Base-by-base conservation (phyloP, 352 stramenopile species). In the Phytophthora ohioensis region DNA sequence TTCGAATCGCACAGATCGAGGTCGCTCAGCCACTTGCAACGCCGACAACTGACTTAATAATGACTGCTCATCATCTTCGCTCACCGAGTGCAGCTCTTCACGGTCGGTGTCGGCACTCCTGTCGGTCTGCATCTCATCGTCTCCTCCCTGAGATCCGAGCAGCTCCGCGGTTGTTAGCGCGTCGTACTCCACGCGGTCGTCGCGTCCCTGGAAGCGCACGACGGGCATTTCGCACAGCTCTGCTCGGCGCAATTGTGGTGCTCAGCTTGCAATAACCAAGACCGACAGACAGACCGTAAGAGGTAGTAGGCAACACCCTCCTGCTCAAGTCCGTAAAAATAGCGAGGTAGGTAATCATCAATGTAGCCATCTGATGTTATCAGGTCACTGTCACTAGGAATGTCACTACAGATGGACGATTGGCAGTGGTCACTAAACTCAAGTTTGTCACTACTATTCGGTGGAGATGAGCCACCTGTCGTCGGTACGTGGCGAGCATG, bases 291-390 rank as follows among this genome's bases (percentile, higher is more conserved):
- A 35, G 45, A 51, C 46, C 4, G 46, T 3, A 13, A 12, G 45
- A 51, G 21, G n/a, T 34, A 36, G n/a, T 34, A 36, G 17, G n/a
- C 36, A 31, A 11, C 45, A 42, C 8, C 47, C 48, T 67, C 64
- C 60, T 57, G 48, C 3, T 61, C 57, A 58, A 49, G 21, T 49
- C 48, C 21, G 48, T 63, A 73, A 73, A 73, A 73, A 73, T 73
- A 73, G 49, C 42, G 13, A n/a, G 13, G 21, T 63, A 27, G 21
- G 21, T 27, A 52, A 55, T 66, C 43, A 57, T 7, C 42, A 57
- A 27, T 63, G 66, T 64, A 64, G 58, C 66, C 66, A 72, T 62
- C n/a, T 62, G 9, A 59, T 58, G 21, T 27, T 27, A 27, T 27
- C 21, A 27, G 41, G 31, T 54, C 45, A 38, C 5, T 35, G 38